Evolutionary conservation across 2,329 filamentous ascomycete species (phyloP), one percentile per base, ranked within the genome.

Genomic region (Rhytidhysteron rufulum): DNA sequence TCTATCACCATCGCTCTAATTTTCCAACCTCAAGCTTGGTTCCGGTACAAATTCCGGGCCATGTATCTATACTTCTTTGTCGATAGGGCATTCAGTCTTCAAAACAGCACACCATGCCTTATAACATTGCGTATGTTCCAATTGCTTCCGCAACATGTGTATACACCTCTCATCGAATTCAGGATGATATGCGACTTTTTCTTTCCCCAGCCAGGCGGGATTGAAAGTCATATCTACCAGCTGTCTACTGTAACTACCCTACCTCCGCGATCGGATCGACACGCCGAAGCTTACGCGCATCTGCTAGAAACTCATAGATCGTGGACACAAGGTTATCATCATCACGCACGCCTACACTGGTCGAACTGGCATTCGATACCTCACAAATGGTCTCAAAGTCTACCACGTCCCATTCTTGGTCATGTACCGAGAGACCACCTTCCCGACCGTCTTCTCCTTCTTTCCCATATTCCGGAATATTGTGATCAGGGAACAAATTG

Each of bases 121-220:
- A 85, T 72, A 84, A 83, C 55, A 85, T 85, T 61, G 81, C 82
- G 79, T 82, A 66, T 55, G 78, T 65, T 37, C 31, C 31, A 9
- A 13, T n/a, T 32, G 15, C n/a, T n/a, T n/a, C n/a, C n/a, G n/a
- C 24, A 22, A 17, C 20, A 13, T 17, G 21, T 37, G 45, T 37
- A 40, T n/a, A n/a, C n/a, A n/a, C n/a, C n/a, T n/a, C n/a, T n/a
- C n/a, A n/a, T n/a, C n/a, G n/a, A 19, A 10, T 41, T 10, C 51
- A 82, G 79, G 44, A 98, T 98, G 93, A 87, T 96, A 66, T 90
- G 91, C 78, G 93, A 98, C 75, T 96, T 95, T 78, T 98, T 98
- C 82, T 98, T 94, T 63, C 93, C 93, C 11, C 91, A 97, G 60
- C 91, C 93, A 77, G 78, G 93, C 61, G 93, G 93, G 55, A 82